Conservation (phyloP, 169 alveolate genomes). For the Miamiensis avidus region DNA sequence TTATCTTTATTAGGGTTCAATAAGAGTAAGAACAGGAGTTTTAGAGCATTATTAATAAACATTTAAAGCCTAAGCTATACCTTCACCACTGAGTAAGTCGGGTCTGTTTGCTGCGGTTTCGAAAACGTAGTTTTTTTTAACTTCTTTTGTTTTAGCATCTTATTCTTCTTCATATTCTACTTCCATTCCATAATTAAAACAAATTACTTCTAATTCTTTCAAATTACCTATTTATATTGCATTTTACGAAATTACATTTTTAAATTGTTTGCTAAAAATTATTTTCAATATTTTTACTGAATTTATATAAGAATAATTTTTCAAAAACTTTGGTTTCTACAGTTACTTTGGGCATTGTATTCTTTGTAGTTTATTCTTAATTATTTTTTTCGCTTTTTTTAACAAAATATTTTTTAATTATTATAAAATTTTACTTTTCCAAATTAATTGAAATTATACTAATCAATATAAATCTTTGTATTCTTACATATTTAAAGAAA, state of each 20-base stretch:
- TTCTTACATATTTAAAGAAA: too few relatives aligned
- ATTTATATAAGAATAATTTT: constrained; percentile 29
- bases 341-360: constrained; percentile 60
- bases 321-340: constrained; percentile 41
- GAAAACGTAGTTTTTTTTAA: constrained; percentile 55
- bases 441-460: too few relatives aligned
- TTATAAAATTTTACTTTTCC: too few relatives aligned
- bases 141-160: constrained; percentile 37
- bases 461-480: too few relatives aligned
- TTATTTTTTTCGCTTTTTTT: too few relatives aligned
- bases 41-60: constrained; percentile 51
- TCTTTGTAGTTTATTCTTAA: too few relatives aligned
- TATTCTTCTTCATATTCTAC: constrained; percentile 52
- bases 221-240: constrained; percentile 44
- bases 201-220: constrained; percentile 68
- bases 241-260: background rate
- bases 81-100: constrained; percentile 79
- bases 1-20: constrained; percentile 24
- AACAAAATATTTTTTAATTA: too few relatives aligned
- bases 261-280: background rate
- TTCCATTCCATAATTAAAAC: constrained; percentile 79
- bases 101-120: constrained; percentile 85
- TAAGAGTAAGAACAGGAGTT: constrained; percentile 33
- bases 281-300: constrained; percentile 27
- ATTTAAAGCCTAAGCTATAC: constrained; percentile 66